Evolutionary conservation across 768 basidiomycete species (phyloP).

Genomic region (Phallus indusiatus): DNA sequence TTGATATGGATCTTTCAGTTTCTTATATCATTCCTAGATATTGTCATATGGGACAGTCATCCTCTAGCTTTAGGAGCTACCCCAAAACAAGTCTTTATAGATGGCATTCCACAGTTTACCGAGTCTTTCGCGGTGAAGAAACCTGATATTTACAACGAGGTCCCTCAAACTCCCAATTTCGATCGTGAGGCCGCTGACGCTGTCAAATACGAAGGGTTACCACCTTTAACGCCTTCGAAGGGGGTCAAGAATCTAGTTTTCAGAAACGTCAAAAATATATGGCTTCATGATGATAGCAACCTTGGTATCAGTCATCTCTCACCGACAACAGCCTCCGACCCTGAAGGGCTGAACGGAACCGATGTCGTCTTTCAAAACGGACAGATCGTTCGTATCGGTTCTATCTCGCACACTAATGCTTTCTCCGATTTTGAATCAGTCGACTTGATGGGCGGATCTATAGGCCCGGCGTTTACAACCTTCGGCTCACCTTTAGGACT

Average conservation of each 20-base stretch:
- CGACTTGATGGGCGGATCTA: constrained; percentile 51
- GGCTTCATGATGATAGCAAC: constrained; percentile 44
- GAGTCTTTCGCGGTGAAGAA: constrained; percentile 41
- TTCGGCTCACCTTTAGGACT: constrained; percentile 56
- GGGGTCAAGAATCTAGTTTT: constrained; percentile 39
- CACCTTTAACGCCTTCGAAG: constrained; percentile 43
- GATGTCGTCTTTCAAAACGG: constrained; percentile 48
- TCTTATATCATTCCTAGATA: constrained; percentile 32
- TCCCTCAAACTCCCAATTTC: constrained; percentile 50
- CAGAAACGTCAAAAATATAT: constrained; percentile 51
- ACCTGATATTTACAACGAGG: constrained; percentile 40
- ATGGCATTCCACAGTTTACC: constrained; percentile 65
- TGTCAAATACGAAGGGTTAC: constrained; percentile 53
- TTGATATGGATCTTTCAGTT: neutral
- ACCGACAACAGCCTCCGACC: constrained; percentile 42
- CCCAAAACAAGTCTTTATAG: constrained; percentile 75
- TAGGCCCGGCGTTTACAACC: constrained; percentile 51
- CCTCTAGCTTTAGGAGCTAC: constrained; percentile 71
- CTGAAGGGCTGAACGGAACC: constrained; percentile 11
- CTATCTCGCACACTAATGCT: constrained; percentile 14
- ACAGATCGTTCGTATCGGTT: constrained; percentile 40
- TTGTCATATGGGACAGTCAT: constrained; percentile 71
- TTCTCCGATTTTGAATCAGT: constrained; percentile 28
- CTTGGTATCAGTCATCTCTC: constrained; percentile 20
- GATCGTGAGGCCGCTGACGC: constrained; percentile 45